These are phyloP conservation scores for Hydnomerulius pinastri DNA, from an alignment of 768 basidiomycete genomes.

Conservation along the genomic window DNA sequence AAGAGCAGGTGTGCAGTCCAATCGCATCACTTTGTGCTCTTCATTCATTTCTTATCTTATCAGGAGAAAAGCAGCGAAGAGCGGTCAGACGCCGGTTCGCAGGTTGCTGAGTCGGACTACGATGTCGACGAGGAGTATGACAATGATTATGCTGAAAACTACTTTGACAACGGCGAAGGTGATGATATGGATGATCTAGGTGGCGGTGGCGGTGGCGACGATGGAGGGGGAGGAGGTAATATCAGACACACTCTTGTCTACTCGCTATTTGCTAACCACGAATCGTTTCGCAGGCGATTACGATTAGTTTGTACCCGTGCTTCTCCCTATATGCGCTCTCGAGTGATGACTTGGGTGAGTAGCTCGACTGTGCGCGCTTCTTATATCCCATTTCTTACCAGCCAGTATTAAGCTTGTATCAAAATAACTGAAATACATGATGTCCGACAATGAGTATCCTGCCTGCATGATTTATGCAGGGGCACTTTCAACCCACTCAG, in stretches of 20 bases:
- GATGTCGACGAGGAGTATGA: conserved; percentile 91
- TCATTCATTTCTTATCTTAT: background rate
- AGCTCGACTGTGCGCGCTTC: too few relatives aligned
- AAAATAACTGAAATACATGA: background rate
- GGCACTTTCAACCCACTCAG: too few relatives aligned
- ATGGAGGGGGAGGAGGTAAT: conserved; percentile 59
- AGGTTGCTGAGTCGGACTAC: conserved; percentile 70
- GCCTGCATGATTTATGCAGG: too few relatives aligned
- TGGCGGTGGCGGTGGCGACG: conserved; percentile 65
- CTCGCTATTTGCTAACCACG: background rate
- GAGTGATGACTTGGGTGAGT: too few relatives aligned
- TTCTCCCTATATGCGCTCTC: too few relatives aligned
- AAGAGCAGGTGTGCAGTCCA: conserved; percentile 47
- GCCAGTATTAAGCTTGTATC: too few relatives aligned
- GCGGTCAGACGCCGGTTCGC: conserved; percentile 65
- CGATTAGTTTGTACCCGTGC: conserved; percentile 27
- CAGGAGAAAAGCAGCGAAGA: conserved; percentile 76
- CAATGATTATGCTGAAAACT: conserved; percentile 88
- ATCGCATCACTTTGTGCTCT: background rate
- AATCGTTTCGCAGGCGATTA: conserved; percentile 18
- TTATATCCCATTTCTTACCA: too few relatives aligned
- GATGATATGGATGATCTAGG: conserved; percentile 81
- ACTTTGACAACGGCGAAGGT: conserved; percentile 87
- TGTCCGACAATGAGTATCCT: too few relatives aligned
- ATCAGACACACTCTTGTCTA: conserved; percentile 4